phyloP scores from a whole-genome alignment of 23 red algal species.

The Gracilaria caudata region DNA sequence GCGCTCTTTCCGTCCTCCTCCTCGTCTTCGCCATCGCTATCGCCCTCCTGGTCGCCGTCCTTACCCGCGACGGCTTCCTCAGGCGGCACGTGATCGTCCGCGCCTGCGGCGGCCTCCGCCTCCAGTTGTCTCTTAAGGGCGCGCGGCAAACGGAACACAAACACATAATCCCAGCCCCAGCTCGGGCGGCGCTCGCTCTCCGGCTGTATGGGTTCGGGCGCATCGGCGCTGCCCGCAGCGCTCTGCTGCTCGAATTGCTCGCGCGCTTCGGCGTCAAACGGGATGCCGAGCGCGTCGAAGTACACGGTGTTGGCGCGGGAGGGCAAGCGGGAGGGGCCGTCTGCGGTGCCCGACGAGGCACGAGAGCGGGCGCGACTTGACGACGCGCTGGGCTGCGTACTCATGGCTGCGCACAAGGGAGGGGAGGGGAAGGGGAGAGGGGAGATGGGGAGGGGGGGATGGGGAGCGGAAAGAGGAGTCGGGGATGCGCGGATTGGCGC shows the following conservation, averaged over 20 bases:
- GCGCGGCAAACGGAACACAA: slow-evolving; percentile 41
- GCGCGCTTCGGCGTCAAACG: not conserved
- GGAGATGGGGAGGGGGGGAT: not conserved
- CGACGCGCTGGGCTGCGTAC: not conserved
- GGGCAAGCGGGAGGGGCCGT: not conserved
- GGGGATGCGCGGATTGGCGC: not conserved
- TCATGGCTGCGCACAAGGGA: not conserved
- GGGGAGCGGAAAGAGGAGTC: not conserved
- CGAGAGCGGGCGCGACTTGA: not conserved
- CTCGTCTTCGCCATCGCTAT: slow-evolving; percentile 4
- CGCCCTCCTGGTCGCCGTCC: not conserved
- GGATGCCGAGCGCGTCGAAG: slow-evolving; percentile 8
- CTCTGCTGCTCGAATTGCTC: not conserved
- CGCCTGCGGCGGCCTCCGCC: not conserved
- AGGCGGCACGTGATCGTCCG: not conserved
- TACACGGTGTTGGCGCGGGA: slow-evolving; percentile 7
- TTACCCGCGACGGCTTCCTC: not conserved
- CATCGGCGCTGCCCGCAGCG: not conserved
- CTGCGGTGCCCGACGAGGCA: not conserved
- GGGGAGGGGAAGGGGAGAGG: not conserved
- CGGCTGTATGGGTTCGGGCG: not conserved
- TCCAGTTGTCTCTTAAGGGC: slow-evolving; percentile 4
- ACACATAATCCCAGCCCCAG: slow-evolving; percentile 82
- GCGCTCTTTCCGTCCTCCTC: slow-evolving; percentile 22
- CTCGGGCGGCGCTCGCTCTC: slow-evolving; percentile 8